Evolutionary conservation across 805 yeast species (phyloP).

Genomic region (Kluyveromyces siamensis): DNA sequence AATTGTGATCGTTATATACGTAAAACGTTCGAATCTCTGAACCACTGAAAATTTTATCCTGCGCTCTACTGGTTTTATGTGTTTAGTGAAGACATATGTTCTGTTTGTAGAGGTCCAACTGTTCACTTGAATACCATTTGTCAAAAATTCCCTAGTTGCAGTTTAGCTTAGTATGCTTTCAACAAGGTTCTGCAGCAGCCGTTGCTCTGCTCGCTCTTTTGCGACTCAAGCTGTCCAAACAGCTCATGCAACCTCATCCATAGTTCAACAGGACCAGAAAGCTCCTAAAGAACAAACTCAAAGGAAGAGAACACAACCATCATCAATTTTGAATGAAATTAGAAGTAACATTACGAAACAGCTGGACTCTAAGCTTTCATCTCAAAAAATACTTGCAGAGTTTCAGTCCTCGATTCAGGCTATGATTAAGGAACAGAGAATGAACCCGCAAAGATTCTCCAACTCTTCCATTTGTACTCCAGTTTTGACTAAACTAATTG

Average conservation of each 20-base stretch:
- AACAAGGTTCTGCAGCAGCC: background rate
- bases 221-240: background rate
- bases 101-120: background rate
- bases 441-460: background rate
- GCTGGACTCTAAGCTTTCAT: background rate
- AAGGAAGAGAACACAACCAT: background rate
- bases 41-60: too few species aligned
- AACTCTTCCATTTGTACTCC: conserved; percentile 1
- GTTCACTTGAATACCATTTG: background rate
- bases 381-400: background rate
- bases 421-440: background rate
- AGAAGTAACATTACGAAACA: background rate
- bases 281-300: background rate
- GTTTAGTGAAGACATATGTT: too few species aligned
- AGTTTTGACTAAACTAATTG: conserved; percentile 1
- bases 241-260: background rate
- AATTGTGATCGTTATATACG: too few species aligned
- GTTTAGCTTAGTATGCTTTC: background rate
- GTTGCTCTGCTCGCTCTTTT: background rate
- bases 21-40: too few species aligned
- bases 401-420: background rate
- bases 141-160: background rate
- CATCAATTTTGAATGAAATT: background rate
- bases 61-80: too few species aligned
- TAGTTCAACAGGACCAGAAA: background rate